Conservation (phyloP, 352 stramenopile genomes). For the Achlya hypogyna region DNA sequence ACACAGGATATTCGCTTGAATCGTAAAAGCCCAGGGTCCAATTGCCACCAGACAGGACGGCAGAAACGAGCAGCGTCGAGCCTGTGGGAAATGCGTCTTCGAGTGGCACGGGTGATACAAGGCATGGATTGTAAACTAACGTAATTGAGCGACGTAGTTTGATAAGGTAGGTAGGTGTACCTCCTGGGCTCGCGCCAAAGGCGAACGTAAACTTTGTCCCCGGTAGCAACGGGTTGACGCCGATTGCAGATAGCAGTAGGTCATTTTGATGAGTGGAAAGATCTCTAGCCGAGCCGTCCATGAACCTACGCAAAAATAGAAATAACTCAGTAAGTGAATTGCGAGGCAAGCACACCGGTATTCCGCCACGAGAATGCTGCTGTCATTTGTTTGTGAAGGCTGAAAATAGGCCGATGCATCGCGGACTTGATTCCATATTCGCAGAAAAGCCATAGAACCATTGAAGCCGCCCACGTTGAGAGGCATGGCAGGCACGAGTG, state of each 20-base stretch:
- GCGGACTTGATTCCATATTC: background rate
- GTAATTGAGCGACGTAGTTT: background rate
- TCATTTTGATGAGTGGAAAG: conserved; percentile 5
- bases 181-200: background rate
- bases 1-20: background rate
- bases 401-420: background rate
- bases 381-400: background rate
- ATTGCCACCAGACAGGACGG: background rate
- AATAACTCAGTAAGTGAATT: background rate
- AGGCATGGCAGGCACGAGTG: background rate
- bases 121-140: background rate
- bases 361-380: background rate
- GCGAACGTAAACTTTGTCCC: background rate
- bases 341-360: background rate
- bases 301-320: background rate
- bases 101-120: background rate
- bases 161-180: no score
- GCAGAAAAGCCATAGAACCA: background rate
- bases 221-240: background rate
- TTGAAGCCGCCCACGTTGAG: background rate
- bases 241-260: background rate
- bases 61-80: background rate
- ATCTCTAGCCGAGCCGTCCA: background rate
- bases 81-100: background rate
- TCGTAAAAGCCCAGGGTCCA: background rate